Evolutionary conservation across 1,139 yeast species (phyloP).

Genomic region (Debaryomyces subglobosus): DNA sequence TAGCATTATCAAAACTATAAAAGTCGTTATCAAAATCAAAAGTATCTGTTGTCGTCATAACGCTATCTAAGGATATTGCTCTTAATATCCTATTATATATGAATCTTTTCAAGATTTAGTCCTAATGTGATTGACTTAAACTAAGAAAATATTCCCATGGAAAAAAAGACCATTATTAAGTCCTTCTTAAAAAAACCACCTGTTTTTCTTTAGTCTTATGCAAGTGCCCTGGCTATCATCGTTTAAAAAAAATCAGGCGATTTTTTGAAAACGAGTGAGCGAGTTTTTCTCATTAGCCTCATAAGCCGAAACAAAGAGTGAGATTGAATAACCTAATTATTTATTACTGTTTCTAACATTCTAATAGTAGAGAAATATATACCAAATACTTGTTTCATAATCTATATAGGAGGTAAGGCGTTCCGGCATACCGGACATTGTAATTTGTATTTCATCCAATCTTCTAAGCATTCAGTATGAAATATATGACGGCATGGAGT

Average conservation of each 20-base stretch:
- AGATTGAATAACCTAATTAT: neutral
- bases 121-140: neutral
- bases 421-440: conserved; percentile 95
- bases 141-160: neutral
- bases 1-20: conserved; percentile 40
- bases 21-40: conserved; percentile 19
- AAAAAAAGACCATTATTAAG: conserved; percentile 4
- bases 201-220: neutral
- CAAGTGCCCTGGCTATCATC: conserved; percentile 2
- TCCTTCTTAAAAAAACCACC: conserved; percentile 1
- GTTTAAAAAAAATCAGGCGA: conserved; percentile 7
- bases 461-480: conserved; percentile 83
- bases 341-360: neutral
- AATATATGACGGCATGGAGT: conserved; percentile 92
- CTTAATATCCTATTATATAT: neutral
- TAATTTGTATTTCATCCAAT: conserved; percentile 90
- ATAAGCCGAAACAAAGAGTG: neutral
- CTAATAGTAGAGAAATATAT: neutral
- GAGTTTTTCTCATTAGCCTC: neutral
- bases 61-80: neutral
- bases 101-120: neutral
- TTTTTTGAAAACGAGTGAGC: conserved; percentile 5
- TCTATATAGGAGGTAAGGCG: conserved; percentile 68
- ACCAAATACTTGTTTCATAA: neutral
- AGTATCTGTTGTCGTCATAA: conserved; percentile 20